Conservation (phyloP, 2,329 filamentous ascomycete genomes). For the Drechslerella coelobrocha region DNA sequence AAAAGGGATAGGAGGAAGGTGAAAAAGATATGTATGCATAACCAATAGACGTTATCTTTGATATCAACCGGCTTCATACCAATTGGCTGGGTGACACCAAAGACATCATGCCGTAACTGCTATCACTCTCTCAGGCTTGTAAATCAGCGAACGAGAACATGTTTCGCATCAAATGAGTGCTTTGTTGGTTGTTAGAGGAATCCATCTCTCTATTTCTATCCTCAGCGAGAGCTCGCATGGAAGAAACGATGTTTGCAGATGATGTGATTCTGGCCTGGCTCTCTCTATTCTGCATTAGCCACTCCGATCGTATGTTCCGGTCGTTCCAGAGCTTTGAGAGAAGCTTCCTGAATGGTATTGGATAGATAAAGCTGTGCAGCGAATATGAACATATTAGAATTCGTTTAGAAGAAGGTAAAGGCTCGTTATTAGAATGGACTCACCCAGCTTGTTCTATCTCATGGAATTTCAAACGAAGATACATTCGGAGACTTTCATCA, state of each 20-base stretch:
- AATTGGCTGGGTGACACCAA: background rate
- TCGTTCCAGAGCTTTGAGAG: constrained; percentile 79
- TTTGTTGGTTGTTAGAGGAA: constrained; percentile 30
- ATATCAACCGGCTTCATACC: background rate
- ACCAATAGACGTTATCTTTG: background rate
- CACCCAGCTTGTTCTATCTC: constrained; percentile 76
- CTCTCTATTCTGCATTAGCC: constrained; percentile 71
- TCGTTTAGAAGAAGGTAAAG: constrained; percentile 1
- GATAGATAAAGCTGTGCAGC: constrained; percentile 78
- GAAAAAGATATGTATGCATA: too few species aligned
- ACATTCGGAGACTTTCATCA: constrained; percentile 76
- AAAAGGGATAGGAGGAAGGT: too few species aligned
- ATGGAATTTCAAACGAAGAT: constrained; percentile 80
- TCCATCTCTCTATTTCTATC: constrained; percentile 44
- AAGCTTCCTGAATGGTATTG: constrained; percentile 73
- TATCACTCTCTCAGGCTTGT: too few species aligned
- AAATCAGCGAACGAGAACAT: constrained; percentile 45
- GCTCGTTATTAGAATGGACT: constrained; percentile 61
- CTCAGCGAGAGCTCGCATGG: constrained; percentile 35
- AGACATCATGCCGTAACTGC: too few species aligned
- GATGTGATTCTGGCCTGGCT: background rate
- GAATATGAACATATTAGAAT: constrained; percentile 18
- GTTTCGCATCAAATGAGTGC: constrained; percentile 45
- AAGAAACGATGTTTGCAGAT: constrained; percentile 24
- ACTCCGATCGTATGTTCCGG: constrained; percentile 78